phyloP scores from a whole-genome alignment of 2,329 filamentous ascomycete species.

The Orbilia quercus region DNA sequence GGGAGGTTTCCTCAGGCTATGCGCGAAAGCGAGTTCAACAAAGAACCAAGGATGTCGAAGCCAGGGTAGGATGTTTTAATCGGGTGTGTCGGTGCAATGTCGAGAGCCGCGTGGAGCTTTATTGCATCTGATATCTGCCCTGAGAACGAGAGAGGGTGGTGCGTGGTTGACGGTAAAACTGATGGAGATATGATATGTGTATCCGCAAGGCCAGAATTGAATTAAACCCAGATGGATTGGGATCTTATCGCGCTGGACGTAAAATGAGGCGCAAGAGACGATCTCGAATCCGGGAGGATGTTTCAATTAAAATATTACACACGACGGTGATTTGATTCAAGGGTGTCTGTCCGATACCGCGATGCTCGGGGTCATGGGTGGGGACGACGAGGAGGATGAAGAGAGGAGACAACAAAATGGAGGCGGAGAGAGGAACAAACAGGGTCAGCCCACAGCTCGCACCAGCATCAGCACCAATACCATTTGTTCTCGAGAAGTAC shows the following conservation, averaged over 20 bases:
- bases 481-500: too few relatives aligned
- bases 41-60: not conserved
- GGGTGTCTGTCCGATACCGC: conserved; percentile 7
- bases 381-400: conserved; percentile 17
- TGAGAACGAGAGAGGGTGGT: too few relatives aligned
- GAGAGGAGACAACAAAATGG: conserved; percentile 31
- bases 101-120: not conserved
- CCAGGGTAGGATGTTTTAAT: not conserved
- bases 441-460: not conserved
- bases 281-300: not conserved
- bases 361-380: conserved; percentile 14
- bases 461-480: too few relatives aligned
- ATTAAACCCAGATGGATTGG: conserved; percentile 4
- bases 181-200: not conserved
- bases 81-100: not conserved
- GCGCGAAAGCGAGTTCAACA: not conserved
- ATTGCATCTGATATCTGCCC: not conserved
- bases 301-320: not conserved
- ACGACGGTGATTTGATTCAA: conserved; percentile 8
- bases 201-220: not conserved
- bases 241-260: conserved; percentile 11
- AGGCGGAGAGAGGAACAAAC: conserved; percentile 8
- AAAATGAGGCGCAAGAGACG: conserved; percentile 7
- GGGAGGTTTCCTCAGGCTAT: not conserved
- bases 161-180: too few relatives aligned